These are phyloP conservation scores for Lupinus albus DNA, from an alignment of 306 rosid species.

Conservation along the genomic window DNA sequence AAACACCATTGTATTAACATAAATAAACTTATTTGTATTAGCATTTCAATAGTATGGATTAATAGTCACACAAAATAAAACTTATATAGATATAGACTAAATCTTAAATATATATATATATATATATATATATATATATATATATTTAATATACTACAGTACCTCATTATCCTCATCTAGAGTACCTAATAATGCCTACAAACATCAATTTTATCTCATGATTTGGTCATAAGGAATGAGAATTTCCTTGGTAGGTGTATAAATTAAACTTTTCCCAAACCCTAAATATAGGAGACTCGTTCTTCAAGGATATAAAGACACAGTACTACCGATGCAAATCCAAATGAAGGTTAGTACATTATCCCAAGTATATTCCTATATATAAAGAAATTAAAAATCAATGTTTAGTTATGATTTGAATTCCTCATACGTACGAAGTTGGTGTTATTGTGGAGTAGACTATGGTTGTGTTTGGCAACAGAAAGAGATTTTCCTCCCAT, in stretches of 20 bases:
- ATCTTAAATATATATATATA: too few relatives aligned
- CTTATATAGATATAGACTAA: too few relatives aligned
- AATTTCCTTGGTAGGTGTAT: conserved; percentile 34
- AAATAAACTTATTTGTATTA: too few relatives aligned
- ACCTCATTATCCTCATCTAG: conserved; percentile 25
- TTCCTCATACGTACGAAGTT: conserved; percentile 11
- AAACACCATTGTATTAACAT: neutral
- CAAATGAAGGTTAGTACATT: conserved; percentile 34
- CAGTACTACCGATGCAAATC: conserved; percentile 19
- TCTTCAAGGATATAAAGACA: conserved; percentile 37
- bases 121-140: too few relatives aligned
- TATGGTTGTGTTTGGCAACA: conserved; percentile 33
- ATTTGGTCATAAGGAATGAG: conserved; percentile 46
- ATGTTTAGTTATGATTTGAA: conserved; percentile 16
- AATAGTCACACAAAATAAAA: too few relatives aligned
- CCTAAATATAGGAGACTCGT: conserved; percentile 38
- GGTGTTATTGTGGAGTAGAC: conserved; percentile 28
- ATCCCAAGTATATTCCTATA: neutral
- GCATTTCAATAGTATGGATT: too few relatives aligned
- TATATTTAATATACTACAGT: too few relatives aligned
- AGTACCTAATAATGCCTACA: conserved; percentile 40
- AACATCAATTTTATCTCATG: conserved; percentile 40
- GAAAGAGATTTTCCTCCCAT: too few relatives aligned
- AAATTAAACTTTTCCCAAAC: conserved; percentile 40
- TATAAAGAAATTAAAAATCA: neutral